Evolutionary conservation across 2,329 filamentous ascomycete genomes (phyloP), one percentile per base, ranked within the genome.

Genomic region (Dendrostoma leiphaemia): DNA sequence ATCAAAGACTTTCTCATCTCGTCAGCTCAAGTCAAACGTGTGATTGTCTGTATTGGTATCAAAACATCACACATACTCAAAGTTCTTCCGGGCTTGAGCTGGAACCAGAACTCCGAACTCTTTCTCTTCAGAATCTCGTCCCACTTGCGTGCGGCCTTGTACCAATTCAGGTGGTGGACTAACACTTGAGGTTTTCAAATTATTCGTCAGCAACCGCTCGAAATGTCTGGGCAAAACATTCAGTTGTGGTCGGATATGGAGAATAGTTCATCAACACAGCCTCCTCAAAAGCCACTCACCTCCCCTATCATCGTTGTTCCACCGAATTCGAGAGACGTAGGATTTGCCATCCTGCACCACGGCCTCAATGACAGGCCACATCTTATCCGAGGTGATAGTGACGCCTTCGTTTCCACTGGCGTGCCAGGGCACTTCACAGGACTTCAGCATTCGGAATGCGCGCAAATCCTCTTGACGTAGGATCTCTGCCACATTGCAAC

Each of bases 301-400:
- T 1, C 89, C 90, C 37, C 94, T 80, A 68, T 97, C 94, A 59
- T 91, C 88, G 60, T 92, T 93, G 69, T 99, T 99, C 94, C 94
- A 99, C 51, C 93, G 81, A 6, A 97, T 78, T 24, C 29, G 31
- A 26, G 5, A 2, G 5, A 55, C 6, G 6, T 19, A n/a, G 15
- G 15, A 3, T n/a, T 4, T 13, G 8, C 15, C 4, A 10, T 15
- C 10, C n/a, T 4, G 4, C 59, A 7, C 72, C 67, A 44, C 84
- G 75, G 40, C 72, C 53, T 86, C 84, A 8, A 97, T 74, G 1
- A 96, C 90, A 0, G 91, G 89, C 55, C 87, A 89, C 3, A 80
- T 72, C 38, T 73, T 75, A 54, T 86, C 82, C 0, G 93, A 90
- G 47, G 88, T 80, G 58, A 97, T 92, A 32, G 83, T 88, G 59